phyloP scores from a whole-genome alignment of 352 stramenopile species.

The Phytophthora macrochlamydospora region DNA sequence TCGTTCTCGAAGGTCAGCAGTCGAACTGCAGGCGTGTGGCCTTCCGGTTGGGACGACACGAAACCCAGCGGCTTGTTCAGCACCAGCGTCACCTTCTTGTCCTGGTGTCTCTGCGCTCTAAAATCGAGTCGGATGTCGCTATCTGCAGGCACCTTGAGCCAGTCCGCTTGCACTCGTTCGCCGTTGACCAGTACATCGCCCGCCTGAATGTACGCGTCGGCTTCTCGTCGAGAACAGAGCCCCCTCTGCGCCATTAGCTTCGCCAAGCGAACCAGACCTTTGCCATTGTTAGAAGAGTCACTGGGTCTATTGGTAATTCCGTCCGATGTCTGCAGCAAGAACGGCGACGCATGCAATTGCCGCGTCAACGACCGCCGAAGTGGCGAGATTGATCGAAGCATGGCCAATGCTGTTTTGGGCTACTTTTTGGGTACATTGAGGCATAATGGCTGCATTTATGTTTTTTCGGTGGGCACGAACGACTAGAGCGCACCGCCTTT shows the following conservation, averaged over 20 bases:
- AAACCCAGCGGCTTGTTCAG: slow-evolving; percentile 86
- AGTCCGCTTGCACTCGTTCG: slow-evolving; percentile 62
- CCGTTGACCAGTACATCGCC: slow-evolving; percentile 79
- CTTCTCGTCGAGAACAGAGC: slow-evolving; percentile 81
- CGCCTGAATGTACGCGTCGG: slow-evolving; percentile 80
- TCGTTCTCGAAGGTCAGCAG: slow-evolving; percentile 82
- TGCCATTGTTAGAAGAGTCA: slow-evolving; percentile 13
- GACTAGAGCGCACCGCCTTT: no score
- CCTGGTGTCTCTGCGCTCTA: slow-evolving; percentile 70
- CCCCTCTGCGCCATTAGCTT: slow-evolving; percentile 85
- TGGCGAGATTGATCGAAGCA: slow-evolving; percentile 28
- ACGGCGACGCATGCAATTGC: slow-evolving; percentile 19
- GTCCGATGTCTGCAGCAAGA: slow-evolving; percentile 14
- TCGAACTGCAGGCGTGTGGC: slow-evolving; percentile 70
- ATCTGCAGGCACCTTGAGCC: slow-evolving; percentile 69
- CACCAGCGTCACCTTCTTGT: slow-evolving; percentile 80
- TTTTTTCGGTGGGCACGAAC: background rate
- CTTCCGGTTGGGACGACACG: slow-evolving; percentile 81
- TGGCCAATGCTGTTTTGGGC: slow-evolving; percentile 15
- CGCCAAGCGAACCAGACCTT: slow-evolving; percentile 60
- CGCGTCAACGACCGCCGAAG: slow-evolving; percentile 26
- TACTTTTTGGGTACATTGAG: background rate
- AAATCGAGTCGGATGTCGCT: slow-evolving; percentile 66
- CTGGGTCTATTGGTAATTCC: background rate
- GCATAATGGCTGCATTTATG: background rate